Evolutionary conservation across 2,329 filamentous ascomycete genomes (phyloP), one percentile per base, ranked within the genome.

Genomic region (Colletotrichum sp.): DNA sequence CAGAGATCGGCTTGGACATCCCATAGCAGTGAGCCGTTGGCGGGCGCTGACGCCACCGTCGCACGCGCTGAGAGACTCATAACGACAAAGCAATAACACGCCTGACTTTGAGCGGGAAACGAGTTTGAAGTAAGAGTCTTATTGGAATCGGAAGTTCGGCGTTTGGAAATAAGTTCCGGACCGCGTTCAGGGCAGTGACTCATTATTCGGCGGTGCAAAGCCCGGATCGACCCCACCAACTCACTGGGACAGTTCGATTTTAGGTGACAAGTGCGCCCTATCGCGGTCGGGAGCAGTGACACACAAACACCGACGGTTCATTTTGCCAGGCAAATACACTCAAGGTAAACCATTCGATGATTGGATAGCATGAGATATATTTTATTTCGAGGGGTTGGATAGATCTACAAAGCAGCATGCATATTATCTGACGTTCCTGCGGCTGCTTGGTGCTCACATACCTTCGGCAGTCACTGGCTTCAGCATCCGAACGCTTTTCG

Each of bases 1-100:
- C 85, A 91, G 15, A 85, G 79, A 76, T 90, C 83, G 8, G 81
- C 79, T 58, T 89, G 80, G 55, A 90, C 82, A 15, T 87, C 83
- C 85, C 87, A 88, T 75, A 88, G 73, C 26, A 79, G 67, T 77
- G 80, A 60, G 15, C 74, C 78, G 63, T 78, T 77, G 63, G 78
- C 79, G 5, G 82, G 78, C 67, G 79, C 77, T 13, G 80, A 78
- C 24, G 82, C 78, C 21, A 80, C 74, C 13, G 78, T 73, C 13
- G 83, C 83, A 30, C 82, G 82, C 6, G 66, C 75, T 61, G 83
- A 84, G 15, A 80, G 72, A 26, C 77, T 72, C 78, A 79, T 79
- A 70, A 43, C 72, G 43, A 52, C 43, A 52, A 21, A 52, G n/a
- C 43, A 52, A 21, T 13, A 12, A 52, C 6, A 52, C 43, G n/a